Evolutionary conservation across 2,329 filamentous ascomycete species (phyloP), one percentile per base, ranked within the genome.

Genomic region (Fusarium udum): DNA sequence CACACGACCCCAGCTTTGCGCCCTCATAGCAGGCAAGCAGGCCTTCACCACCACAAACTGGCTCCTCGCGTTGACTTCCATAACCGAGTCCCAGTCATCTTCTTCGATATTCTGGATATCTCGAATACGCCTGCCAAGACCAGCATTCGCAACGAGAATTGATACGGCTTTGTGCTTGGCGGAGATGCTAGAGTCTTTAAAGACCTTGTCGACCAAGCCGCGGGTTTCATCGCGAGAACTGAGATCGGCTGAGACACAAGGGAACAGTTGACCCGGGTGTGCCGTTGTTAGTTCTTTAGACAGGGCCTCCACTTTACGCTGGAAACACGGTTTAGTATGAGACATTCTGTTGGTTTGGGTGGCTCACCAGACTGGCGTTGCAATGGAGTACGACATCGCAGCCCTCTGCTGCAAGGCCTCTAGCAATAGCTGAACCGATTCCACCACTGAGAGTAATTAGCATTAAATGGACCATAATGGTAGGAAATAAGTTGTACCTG

Each of bases 21-120:
- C 28, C 14, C 80, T 72, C 80, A 82, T 82, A 2, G 75, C 79
- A 39, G 74, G 62, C 3, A 82, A 48, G 37, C 80, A 82, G 2
- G 75, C 75, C 58, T 79, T 80, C 15, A 79, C 79, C 6, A 82
- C 76, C 11, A 81, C 80, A 46, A 82, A 82, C 48, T 82, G 80
- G 53, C 80, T 81, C 14, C 80, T 69, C 1, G 79, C 43, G 52
- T 82, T 81, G 37, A 82, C 76, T 39, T 82, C 81, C 74, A 82
- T 79, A 39, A 82, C 75, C 36, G 78, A 70, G 61, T 82, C 81
- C 80, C 81, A 82, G 48, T 82, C 80, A 11, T 82, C 80, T 58
- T 82, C 81, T 45, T 70, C 73, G 12, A 82, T 82, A 15, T 82
- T 75, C 4, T 73, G 67, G 8, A 80, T 69, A 28, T 82, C 80